These are phyloP conservation scores for Hypsizygus ulmarius DNA, from an alignment of 1,284 basidiomycete species.

Conservation along the genomic window DNA sequence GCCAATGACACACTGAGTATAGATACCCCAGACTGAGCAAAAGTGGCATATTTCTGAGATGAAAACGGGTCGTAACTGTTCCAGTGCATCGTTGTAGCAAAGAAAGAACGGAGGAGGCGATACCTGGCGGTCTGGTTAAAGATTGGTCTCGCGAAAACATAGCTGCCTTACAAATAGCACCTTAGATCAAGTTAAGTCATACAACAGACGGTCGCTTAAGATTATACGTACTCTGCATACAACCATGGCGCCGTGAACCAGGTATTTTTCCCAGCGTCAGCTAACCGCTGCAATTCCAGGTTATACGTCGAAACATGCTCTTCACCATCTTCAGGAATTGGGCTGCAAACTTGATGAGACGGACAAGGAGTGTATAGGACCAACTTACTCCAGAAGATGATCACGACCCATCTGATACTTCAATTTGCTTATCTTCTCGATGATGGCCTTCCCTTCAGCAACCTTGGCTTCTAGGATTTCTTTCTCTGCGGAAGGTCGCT, in stretches of 20 bases:
- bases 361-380: neutral
- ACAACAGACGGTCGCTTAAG: neutral
- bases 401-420: conserved; percentile 92
- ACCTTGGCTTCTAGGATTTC: conserved; percentile 37
- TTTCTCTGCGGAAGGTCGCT: conserved; percentile 10
- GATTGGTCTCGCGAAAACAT: neutral
- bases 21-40: conserved; percentile 75
- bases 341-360: conserved; percentile 38
- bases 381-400: conserved; percentile 64
- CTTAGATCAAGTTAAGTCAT: conserved; percentile 29
- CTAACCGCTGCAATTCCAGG: conserved; percentile 56
- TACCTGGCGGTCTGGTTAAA: conserved; percentile 54
- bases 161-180: conserved; percentile 57
- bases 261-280: conserved; percentile 53
- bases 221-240: conserved; percentile 76
- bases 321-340: conserved; percentile 72
- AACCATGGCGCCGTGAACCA: conserved; percentile 96
- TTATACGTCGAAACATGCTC: conserved; percentile 73
- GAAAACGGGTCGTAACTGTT: conserved; percentile 83
- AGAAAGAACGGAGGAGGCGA: conserved; percentile 77
- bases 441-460: conserved; percentile 76
- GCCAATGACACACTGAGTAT: conserved; percentile 60
- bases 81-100: conserved; percentile 75
- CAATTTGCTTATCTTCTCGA: conserved; percentile 75
- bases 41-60: conserved; percentile 78